Evolutionary conservation across 371 early-diverging fungal species (phyloP).

Genomic region (Umbelopsis sp.): DNA sequence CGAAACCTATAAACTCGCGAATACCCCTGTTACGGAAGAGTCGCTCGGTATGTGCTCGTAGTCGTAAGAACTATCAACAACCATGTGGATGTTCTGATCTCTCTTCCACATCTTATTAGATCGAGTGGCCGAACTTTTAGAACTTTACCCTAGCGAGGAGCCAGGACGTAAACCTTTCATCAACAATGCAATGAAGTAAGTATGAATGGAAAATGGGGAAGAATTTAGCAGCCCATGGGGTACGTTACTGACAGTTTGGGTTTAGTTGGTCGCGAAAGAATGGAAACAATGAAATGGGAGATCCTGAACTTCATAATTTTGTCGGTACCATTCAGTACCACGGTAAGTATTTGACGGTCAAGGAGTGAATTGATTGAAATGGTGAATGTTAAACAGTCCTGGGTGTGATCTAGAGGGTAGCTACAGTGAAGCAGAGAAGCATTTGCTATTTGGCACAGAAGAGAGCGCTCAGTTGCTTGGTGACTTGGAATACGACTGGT

Average conservation of each 20-base stretch:
- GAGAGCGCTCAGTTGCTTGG: constrained; percentile 82
- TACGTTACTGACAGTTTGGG: neutral
- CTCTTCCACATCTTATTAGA: constrained; percentile 31
- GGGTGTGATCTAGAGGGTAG: constrained; percentile 45
- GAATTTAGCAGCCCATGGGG: neutral
- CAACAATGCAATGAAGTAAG: constrained; percentile 49
- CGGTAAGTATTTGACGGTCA: constrained; percentile 35
- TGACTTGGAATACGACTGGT: constrained; percentile 76
- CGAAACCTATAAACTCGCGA: constrained; percentile 75
- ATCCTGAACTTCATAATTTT: constrained; percentile 84
- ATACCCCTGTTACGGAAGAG: constrained; percentile 72
- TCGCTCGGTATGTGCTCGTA: constrained; percentile 58
- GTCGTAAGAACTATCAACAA: too few species aligned
- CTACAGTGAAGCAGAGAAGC: constrained; percentile 72
- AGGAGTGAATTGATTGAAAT: too few species aligned
- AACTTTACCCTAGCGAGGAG: constrained; percentile 43
- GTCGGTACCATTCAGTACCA: constrained; percentile 74
- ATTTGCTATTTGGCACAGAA: constrained; percentile 74
- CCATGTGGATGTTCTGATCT: too few species aligned
- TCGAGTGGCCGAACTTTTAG: constrained; percentile 62
- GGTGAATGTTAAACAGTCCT: neutral
- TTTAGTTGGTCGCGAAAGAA: constrained; percentile 70
- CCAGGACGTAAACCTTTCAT: constrained; percentile 50
- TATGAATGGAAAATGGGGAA: neutral
- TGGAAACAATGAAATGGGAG: constrained; percentile 70